Percentiles rank a stretch among this genome's conserved stretches.
phyloP scores from a whole-genome alignment of 1,284 basidiomycete species.

The Mycosarcoma mackinlayi region DNA sequence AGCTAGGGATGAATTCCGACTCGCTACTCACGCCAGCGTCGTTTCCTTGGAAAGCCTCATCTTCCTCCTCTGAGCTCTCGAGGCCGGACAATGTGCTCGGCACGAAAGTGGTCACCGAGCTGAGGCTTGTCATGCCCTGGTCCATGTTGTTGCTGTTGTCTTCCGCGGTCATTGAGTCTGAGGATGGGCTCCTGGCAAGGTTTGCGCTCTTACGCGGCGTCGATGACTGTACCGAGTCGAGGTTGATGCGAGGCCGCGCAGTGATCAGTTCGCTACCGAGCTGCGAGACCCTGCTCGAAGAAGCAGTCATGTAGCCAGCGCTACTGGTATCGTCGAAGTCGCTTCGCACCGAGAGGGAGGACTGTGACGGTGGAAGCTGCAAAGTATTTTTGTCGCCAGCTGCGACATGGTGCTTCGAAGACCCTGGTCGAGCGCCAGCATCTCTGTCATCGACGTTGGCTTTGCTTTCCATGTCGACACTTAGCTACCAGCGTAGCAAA shows the following conservation, averaged over 20 bases:
- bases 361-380: slow-evolving; percentile 20
- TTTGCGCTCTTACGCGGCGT: slow-evolving; percentile 14
- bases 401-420: neutral
- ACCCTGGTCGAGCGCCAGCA: slow-evolving; percentile 2
- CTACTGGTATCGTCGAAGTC: slow-evolving; percentile 15
- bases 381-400: slow-evolving; percentile 3
- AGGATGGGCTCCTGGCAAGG: slow-evolving; percentile 1
- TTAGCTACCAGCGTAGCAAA: neutral
- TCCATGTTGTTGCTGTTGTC: slow-evolving; percentile 10
- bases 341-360: slow-evolving; percentile 30
- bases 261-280: slow-evolving; percentile 22
- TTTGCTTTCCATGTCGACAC: slow-evolving; percentile 2
- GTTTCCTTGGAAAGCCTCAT: neutral
- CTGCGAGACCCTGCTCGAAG: slow-evolving; percentile 27
- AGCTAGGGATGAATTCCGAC: slow-evolving; percentile 10
- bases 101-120: slow-evolving; percentile 43
- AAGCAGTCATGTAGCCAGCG: slow-evolving; percentile 32
- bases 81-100: slow-evolving; percentile 13
- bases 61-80: slow-evolving; percentile 18
- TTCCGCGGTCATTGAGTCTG: slow-evolving; percentile 9
- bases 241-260: slow-evolving; percentile 10
- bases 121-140: slow-evolving; percentile 11
- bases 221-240: slow-evolving; percentile 16
- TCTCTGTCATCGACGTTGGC: neutral
- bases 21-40: neutral